Evolutionary conservation across 495 filamentous ascomycete genomes (phyloP), one percentile per base, ranked within the genome.

Genomic region (Astrothelium macrocarpum): DNA sequence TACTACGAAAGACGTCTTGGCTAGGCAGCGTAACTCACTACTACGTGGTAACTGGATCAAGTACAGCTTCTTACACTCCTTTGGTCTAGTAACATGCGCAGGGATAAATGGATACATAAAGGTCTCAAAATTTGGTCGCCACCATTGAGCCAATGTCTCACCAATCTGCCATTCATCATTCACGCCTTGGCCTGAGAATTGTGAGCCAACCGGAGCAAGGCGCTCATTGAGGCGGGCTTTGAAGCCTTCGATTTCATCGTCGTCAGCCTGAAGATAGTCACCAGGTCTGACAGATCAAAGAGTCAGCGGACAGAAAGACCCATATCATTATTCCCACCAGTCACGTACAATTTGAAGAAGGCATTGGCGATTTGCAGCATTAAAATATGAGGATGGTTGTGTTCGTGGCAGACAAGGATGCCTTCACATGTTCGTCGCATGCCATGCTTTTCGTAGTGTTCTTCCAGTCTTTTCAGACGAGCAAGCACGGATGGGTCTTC

Each of bases 31-130:
- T 32, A 28, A 83, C 88, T 32, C 81, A 96, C 92, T 97, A 65
- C 87, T 91, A 73, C 89, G 82, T 0, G 94, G 94, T 23, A 98
- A 77, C 75, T 96, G 89, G 59, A 98, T 96, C 62, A 97, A 90
- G 74, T 97, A 98, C 59, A 97, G 80, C 82, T 98, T 98, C 81
- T 98, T 98, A 80, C 92, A 96, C 81, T 98, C 94, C 80, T 97
- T 98, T 20, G 94, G 94, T 46, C 95, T 82, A 10, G 94, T 96
- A 63, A 96, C 89, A 75, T 98, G 94, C 20, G 91, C 89, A 7
- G 94, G 94, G 53, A 96, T 85, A 76, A 95, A 98, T 0, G 94
- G 94, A 74, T 98, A 98, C 94, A 97, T 97, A 80, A 97, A 97
- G 0, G 94, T 98, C 79, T 98, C 94, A 71, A 97, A 96, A 77